Evolutionary conservation across 495 filamentous ascomycete species (phyloP), one percentile per base, ranked within the genome.

Genomic region (Penicillium roqueforti): DNA sequence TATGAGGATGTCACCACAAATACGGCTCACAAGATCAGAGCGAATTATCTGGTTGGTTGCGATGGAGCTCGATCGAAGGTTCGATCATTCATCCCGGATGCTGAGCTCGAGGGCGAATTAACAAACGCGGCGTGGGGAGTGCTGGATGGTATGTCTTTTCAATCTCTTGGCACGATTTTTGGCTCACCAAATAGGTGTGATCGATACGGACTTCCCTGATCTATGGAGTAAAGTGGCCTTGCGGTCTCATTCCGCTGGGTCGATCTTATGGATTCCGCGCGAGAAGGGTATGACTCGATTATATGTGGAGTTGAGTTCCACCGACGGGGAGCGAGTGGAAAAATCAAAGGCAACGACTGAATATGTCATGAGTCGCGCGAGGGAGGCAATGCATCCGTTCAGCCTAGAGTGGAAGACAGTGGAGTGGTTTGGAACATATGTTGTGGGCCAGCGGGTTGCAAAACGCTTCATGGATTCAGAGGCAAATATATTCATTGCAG

Each of bases 191-290:
- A 14, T n/a, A 71, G 69, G 69, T 8, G 85, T 88, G 4, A 80
- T 89, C 13, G 78, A 86, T 51, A 91, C 87, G 0, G 77, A 88
- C 58, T 91, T 91, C 60, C 87, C 87, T 9, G 87, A 91, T 63
- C 81, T 91, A 22, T 86, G 84, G 83, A 85, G 80, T 65, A 87
- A 87, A 68, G 81, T 81, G 6, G 73, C 72, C 3, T 83, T 91
- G 50, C 81, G 86, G 52, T 84, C 84, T 18, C 75, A 85, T 16
- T 73, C 80, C 37, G 78, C 82, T 47, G 87, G 87, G 19, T 88
- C 87, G 13, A 84, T 89, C 53, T 82, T 91, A 69, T 85, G 87
- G 48, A 89, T 91, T 53, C 87, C 87, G 5, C 80, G 87, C 43
- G 87, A 91, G 66, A 70, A 84, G 34, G 83, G 83, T 60, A 83